These are phyloP conservation scores for Barnettozyma hawaiiensis DNA, from an alignment of 1,139 yeast genomes.

Conservation along the genomic window DNA sequence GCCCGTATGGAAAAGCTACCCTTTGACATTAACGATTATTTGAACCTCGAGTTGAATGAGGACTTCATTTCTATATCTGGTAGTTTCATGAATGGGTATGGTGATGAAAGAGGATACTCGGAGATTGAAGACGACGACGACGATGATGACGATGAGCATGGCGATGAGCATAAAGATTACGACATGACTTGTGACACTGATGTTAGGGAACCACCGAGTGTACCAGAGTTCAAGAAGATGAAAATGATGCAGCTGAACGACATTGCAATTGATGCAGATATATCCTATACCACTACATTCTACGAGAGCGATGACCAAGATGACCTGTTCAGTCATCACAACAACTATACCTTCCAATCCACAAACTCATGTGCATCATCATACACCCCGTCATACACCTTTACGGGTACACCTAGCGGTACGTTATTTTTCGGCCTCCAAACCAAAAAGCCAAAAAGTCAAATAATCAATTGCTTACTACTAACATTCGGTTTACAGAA, in stretches of 20 bases:
- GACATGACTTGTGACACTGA: conserved; percentile 1
- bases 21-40: conserved; percentile 23
- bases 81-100: conserved; percentile 19
- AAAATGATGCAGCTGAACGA: neutral
- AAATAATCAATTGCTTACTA: too few relatives aligned
- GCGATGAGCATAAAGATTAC: neutral
- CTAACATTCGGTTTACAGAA: neutral
- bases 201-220: neutral
- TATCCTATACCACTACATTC: neutral
- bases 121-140: conserved; percentile 3
- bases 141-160: neutral
- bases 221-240: neutral
- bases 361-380: conserved; percentile 2
- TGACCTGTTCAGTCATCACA: conserved; percentile 2
- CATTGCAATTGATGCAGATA: neutral
- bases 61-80: conserved; percentile 18
- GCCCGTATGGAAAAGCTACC: conserved; percentile 17
- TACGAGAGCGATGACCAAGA: conserved; percentile 3
- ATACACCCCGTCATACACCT: conserved; percentile 6
- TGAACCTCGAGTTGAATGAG: conserved; percentile 21
- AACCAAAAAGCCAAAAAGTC: neutral
- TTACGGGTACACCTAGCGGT: neutral
- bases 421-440: neutral
- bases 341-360: conserved; percentile 1
- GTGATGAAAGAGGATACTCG: neutral